Percentiles rank a stretch among this genome's conserved stretches.
phyloP scores from a whole-genome alignment of 75 land plant species.

The Picea sitchensis region DNA sequence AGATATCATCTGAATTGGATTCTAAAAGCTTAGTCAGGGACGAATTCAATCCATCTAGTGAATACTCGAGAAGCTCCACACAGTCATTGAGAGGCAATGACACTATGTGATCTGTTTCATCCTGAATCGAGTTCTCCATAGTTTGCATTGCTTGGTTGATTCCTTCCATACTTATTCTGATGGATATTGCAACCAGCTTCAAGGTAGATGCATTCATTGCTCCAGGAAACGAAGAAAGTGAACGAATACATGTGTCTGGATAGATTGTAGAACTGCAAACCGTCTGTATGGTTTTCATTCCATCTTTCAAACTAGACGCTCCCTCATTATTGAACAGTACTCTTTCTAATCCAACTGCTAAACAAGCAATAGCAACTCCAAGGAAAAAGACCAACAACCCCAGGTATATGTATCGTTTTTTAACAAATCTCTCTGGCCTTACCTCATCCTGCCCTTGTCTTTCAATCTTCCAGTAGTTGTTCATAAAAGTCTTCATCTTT shows the following conservation, averaged over 20 bases:
- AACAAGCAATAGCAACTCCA: conserved; percentile 12
- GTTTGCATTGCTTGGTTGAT: conserved; percentile 6
- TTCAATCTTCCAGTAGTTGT: conserved; percentile 11
- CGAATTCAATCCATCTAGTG: conserved; percentile 6
- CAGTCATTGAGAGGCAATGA: conserved; percentile 10
- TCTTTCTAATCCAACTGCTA: conserved; percentile 9
- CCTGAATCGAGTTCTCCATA: conserved; percentile 7
- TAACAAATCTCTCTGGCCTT: neutral
- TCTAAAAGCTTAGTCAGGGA: conserved; percentile 1
- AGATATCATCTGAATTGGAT: conserved; percentile 3
- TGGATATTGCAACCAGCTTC: conserved; percentile 6
- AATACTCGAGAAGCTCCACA: conserved; percentile 13
- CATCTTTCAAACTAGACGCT: neutral
- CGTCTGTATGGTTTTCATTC: neutral
- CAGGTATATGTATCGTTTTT: neutral
- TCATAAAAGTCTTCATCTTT: conserved; percentile 4
- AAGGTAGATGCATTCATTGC: conserved; percentile 5
- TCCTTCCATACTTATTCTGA: conserved; percentile 13
- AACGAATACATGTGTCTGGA: conserved; percentile 2
- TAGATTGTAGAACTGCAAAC: conserved; percentile 7
- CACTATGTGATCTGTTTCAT: conserved; percentile 1
- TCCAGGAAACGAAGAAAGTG: conserved; percentile 10
- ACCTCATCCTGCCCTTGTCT: conserved; percentile 8
- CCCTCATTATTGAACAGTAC: neutral
- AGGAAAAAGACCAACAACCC: conserved; percentile 11